Percentiles rank a stretch among this genome's conserved stretches.
phyloP scores from a whole-genome alignment of 345 rosid genomes.

The Ceriops tagal region DNA sequence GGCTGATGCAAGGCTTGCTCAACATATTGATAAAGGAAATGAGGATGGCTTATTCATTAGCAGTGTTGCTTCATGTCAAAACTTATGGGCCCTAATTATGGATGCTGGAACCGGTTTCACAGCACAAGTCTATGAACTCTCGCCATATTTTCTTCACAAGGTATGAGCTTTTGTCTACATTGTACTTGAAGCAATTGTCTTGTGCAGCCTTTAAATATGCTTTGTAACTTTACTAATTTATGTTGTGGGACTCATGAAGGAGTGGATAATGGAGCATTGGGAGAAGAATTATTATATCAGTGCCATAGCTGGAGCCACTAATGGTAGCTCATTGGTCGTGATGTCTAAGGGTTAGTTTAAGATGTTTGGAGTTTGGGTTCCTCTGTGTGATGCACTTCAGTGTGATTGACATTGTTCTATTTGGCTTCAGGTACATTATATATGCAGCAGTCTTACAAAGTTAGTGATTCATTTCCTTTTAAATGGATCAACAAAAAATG shows the following conservation, averaged over 20 bases:
- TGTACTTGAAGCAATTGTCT: slow-evolving; percentile 1
- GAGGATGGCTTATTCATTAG: slow-evolving; percentile 94
- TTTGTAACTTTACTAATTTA: not conserved
- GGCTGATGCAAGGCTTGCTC: slow-evolving; percentile 66
- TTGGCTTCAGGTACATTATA: slow-evolving; percentile 58
- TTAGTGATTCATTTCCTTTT: slow-evolving; percentile 85
- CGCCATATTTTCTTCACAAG: slow-evolving; percentile 82
- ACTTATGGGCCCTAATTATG: slow-evolving; percentile 97
- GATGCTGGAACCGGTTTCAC: slow-evolving; percentile 91
- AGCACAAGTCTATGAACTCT: slow-evolving; percentile 83
- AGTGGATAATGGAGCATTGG: slow-evolving; percentile 99
- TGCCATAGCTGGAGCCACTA: slow-evolving; percentile 84
- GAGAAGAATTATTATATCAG: slow-evolving; percentile 93
- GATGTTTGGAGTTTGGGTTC: not conserved
- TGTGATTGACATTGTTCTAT: not conserved
- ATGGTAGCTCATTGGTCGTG: slow-evolving; percentile 90
- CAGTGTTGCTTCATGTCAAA: slow-evolving; percentile 84
- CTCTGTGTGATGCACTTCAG: not conserved
- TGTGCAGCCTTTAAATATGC: not conserved
- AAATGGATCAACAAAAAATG: slow-evolving; percentile 97
- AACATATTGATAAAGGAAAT: slow-evolving; percentile 85
- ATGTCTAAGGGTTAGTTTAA: slow-evolving; percentile 86
- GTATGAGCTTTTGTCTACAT: slow-evolving; percentile 25
- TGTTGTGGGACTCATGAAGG: slow-evolving; percentile 40
- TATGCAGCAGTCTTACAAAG: slow-evolving; percentile 94